Evolutionary conservation across 805 yeast species (phyloP).

Genomic region (Saccharomyces kudriavzevii): DNA sequence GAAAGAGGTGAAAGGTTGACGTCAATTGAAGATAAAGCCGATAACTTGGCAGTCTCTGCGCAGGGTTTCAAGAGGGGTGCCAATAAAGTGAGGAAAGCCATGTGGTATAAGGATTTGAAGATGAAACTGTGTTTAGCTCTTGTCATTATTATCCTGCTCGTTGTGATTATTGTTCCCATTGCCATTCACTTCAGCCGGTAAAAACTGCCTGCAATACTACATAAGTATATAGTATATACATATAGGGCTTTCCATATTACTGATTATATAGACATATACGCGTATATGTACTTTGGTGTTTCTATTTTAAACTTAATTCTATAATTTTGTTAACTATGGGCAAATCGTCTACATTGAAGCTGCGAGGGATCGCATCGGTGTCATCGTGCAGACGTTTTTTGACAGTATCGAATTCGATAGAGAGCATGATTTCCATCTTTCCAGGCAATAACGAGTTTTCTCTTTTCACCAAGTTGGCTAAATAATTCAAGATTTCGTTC

Average conservation of each 20-base stretch:
- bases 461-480: constrained; percentile 7
- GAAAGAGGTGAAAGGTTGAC: constrained; percentile 88
- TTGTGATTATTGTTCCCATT: constrained; percentile 84
- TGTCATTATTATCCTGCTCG: constrained; percentile 67
- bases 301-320: neutral
- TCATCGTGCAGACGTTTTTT: neutral
- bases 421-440: neutral
- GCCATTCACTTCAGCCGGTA: constrained; percentile 63
- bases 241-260: too few species aligned
- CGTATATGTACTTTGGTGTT: neutral
- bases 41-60: constrained; percentile 81
- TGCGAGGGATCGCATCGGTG: neutral
- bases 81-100: constrained; percentile 89
- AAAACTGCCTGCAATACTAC: neutral
- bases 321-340: neutral
- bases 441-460: constrained; percentile 1
- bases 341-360: neutral
- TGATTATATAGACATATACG: neutral
- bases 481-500: constrained; percentile 7
- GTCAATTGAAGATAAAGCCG: constrained; percentile 84
- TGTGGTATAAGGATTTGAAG: constrained; percentile 98
- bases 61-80: constrained; percentile 94
- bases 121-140: constrained; percentile 84
- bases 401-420: neutral
- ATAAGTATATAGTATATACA: neutral